Conservation (phyloP, 805 yeast species). For the Komagataella phaffii region DNA sequence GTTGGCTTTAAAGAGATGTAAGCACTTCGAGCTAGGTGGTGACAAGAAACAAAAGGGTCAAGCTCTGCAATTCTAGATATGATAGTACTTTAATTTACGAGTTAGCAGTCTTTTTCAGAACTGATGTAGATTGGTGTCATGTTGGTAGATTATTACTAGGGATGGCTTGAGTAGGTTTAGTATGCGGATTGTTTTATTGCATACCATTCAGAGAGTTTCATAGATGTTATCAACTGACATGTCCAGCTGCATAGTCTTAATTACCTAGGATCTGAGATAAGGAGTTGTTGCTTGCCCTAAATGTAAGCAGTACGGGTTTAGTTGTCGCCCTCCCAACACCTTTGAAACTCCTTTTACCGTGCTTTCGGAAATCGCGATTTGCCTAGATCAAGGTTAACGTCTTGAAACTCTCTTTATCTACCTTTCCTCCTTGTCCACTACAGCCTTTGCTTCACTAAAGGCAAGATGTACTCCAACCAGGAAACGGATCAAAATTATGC, state of each 20-base stretch:
- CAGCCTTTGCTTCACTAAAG: not conserved
- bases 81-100: not conserved
- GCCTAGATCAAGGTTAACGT: not conserved
- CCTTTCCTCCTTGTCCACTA: not conserved
- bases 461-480: constrained; percentile 2
- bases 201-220: too few relatives aligned
- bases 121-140: not conserved
- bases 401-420: not conserved
- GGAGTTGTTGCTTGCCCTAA: not conserved
- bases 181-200: too few relatives aligned
- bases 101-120: not conserved
- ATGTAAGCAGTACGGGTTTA: not conserved
- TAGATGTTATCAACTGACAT: too few relatives aligned
- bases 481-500: constrained; percentile 1
- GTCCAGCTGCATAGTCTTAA: too few relatives aligned
- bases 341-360: not conserved
- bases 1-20: constrained; percentile 97
- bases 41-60: constrained; percentile 99
- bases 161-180: too few relatives aligned
- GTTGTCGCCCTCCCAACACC: not conserved
- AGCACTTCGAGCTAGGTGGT: constrained; percentile 99
- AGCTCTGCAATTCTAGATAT: constrained; percentile 93
- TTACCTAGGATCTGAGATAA: too few relatives aligned
- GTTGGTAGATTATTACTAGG: too few relatives aligned
- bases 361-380: not conserved